These are phyloP conservation scores for Climacium dendroides DNA, from an alignment of 225 moss, liverwort and hornwort genomes.

Conservation along the genomic window DNA sequence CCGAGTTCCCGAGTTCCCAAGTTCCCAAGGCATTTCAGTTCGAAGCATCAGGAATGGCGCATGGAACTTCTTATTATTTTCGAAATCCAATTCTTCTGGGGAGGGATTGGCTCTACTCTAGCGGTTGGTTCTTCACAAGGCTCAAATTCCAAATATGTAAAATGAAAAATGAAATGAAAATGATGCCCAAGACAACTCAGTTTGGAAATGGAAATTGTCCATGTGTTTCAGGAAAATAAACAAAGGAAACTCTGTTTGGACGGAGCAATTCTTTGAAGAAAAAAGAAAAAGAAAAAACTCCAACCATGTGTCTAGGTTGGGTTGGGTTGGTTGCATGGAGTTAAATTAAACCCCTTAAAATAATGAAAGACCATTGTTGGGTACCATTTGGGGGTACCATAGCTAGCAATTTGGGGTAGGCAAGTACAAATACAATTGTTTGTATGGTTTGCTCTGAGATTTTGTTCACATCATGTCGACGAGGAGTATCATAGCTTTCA, in stretches of 20 bases:
- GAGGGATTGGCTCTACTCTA: background rate
- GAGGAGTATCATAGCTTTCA: background rate
- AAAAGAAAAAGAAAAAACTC: background rate
- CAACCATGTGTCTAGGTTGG: background rate
- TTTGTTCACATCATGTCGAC: background rate
- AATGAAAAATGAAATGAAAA: too few species aligned
- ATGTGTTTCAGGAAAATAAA: too few species aligned
- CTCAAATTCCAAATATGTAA: background rate
- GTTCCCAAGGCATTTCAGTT: background rate
- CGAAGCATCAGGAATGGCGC: background rate
- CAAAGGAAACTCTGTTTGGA: background rate
- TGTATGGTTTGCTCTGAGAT: background rate
- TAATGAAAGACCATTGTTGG: too few species aligned
- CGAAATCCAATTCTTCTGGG: background rate
- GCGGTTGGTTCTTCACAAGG: background rate
- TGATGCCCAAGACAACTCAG: too few species aligned
- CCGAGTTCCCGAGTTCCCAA: background rate
- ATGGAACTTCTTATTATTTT: too few species aligned
- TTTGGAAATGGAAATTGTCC: too few species aligned
- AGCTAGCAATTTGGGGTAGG: background rate
- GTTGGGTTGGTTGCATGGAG: background rate
- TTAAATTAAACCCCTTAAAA: background rate
- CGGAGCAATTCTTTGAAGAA: background rate
- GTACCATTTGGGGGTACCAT: background rate
- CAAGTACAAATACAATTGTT: background rate